Evolutionary conservation across 2,329 filamentous ascomycete species (phyloP), one percentile per base, ranked within the genome.

Genomic region (Aspergillaceae sp.): DNA sequence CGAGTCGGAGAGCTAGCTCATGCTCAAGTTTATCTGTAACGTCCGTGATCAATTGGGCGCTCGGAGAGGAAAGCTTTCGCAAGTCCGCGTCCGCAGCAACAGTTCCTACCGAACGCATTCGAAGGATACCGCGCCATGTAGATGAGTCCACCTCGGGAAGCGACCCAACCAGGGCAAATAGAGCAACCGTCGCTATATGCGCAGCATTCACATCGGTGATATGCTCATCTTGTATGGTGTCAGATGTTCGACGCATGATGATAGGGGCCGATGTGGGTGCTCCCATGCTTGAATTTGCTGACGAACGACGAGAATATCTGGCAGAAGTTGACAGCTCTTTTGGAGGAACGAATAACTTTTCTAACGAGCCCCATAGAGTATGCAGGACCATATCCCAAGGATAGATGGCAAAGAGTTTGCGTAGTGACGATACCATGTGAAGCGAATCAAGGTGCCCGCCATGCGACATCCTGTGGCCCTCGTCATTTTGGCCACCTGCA

Each of bases 1-100:
- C 62, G 30, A 79, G 62, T 26, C 74, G 70, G 40, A 77, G 56
- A 11, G 73, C 74, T 28, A 74, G 64, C 35, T 76, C 74, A 56
- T 77, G 71, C 49, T 77, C 74, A 9, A 77, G 59, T 34, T 64
- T 66, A 53, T 77, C 70, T 49, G 57, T 64, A 4, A 61, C 55
- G 29, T 64, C 59, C n/a, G 66, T 51, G 7, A 67, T 50, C 42
- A 58, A 56, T 52, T 48, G 56, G 11, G 59, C 65, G 42, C 56
- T 58, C 3, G 54, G 44, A 3, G 55, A 29, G 7, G 63, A 51
- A 29, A 64, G 54, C 35, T 64, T 67, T 36, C 58, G 58, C 54
- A 70, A 62, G 10, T 66, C 62, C 2, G 60, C 55, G 30, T 64
- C 55, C n/a, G 67, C 66, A 41, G 66, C 57, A 42, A 70, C 60